phyloP scores from a whole-genome alignment of 106 monocot genomes.

The Dendrobium chrysotoxum region DNA sequence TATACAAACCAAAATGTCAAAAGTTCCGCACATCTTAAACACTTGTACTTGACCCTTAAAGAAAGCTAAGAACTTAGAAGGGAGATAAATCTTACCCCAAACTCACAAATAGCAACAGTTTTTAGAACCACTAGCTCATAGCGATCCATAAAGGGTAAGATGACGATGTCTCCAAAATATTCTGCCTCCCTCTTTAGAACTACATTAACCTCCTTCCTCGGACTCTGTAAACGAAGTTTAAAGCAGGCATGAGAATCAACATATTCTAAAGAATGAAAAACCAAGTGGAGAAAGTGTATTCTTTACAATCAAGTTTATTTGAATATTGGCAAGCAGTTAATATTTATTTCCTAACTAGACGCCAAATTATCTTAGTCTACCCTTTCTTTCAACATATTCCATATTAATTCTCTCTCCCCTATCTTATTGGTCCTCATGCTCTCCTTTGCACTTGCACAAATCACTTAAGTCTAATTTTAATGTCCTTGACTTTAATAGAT shows the following conservation, averaged over 20 bases:
- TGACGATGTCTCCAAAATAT: conserved; percentile 83
- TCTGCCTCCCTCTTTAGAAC: conserved; percentile 84
- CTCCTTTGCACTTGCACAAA: too few relatives aligned
- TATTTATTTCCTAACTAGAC: too few relatives aligned
- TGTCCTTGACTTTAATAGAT: too few relatives aligned
- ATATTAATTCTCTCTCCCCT: too few relatives aligned
- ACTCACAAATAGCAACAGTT: conserved; percentile 88
- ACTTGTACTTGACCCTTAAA: neutral
- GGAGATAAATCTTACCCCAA: conserved; percentile 17
- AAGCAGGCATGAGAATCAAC: neutral
- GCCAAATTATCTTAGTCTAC: too few relatives aligned
- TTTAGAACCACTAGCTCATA: conserved; percentile 98
- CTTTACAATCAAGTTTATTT: neutral
- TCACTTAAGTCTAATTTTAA: too few relatives aligned
- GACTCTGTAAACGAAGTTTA: conserved; percentile 40
- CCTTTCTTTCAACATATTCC: too few relatives aligned
- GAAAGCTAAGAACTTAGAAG: neutral
- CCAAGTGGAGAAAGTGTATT: neutral
- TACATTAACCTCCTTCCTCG: conserved; percentile 83
- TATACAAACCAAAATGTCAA: neutral
- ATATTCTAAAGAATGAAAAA: neutral
- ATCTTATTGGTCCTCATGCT: too few relatives aligned
- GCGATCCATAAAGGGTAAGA: conserved; percentile 91
- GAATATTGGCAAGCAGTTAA: too few relatives aligned
- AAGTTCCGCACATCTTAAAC: neutral